A percentile compares a stretch with the other conserved stretches of the same genome.
Evolutionary conservation across 805 yeast genomes (phyloP).

Genomic region (Saturnispora galanensis): DNA sequence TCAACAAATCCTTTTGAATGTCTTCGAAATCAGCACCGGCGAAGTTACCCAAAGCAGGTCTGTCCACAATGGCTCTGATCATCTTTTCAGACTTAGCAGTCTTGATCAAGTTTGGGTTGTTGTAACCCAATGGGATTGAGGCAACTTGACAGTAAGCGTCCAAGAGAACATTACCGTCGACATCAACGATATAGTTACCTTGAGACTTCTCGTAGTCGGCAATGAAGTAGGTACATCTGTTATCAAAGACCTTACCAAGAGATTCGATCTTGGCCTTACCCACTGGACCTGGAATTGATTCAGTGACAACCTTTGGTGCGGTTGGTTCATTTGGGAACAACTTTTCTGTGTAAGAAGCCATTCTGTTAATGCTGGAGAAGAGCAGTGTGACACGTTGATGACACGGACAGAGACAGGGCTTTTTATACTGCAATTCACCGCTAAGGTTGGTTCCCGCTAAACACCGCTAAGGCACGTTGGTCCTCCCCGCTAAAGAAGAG

Average conservation of each 20-base stretch:
- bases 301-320: slow-evolving; percentile 52
- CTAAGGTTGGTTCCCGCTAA: too few species aligned
- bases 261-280: slow-evolving; percentile 42
- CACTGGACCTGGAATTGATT: slow-evolving; percentile 68
- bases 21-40: slow-evolving; percentile 53
- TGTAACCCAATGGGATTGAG: slow-evolving; percentile 77
- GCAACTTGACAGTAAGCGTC: slow-evolving; percentile 81
- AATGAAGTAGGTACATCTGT: slow-evolving; percentile 63
- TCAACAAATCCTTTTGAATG: slow-evolving; percentile 48
- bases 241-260: slow-evolving; percentile 56
- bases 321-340: slow-evolving; percentile 78
- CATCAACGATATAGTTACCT: slow-evolving; percentile 77
- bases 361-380: neutral
- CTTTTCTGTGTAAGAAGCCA: slow-evolving; percentile 35
- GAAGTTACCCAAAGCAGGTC: slow-evolving; percentile 81
- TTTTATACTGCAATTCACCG: neutral
- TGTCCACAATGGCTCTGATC: slow-evolving; percentile 64
- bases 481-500: neutral
- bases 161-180: slow-evolving; percentile 64
- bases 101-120: slow-evolving; percentile 65
- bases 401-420: neutral
- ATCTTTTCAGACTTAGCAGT: slow-evolving; percentile 61
- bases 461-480: too few species aligned
- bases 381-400: neutral
- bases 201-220: slow-evolving; percentile 65